Conservation (phyloP, 2,329 filamentous ascomycete species). For the Clonostachys byssicola region DNA sequence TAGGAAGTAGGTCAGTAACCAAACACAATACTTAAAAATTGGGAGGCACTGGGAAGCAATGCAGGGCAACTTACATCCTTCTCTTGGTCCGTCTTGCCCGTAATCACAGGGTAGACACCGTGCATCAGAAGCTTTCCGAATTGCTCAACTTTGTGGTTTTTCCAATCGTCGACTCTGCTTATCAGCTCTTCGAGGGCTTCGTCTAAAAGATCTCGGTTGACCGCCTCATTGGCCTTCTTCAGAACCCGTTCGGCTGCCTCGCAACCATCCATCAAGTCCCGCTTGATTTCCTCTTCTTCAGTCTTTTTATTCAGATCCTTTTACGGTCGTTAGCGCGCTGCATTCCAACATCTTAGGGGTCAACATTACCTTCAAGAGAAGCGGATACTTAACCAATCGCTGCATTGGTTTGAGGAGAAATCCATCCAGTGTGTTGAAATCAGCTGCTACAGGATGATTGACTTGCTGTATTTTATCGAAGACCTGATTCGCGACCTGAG, state of each 20-base stretch:
- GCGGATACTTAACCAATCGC: conserved; percentile 87
- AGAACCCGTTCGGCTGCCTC: conserved; percentile 79
- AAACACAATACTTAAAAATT: not conserved
- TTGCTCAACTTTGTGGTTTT: conserved; percentile 83
- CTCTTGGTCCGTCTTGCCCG: conserved; percentile 84
- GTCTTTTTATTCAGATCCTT: conserved; percentile 86
- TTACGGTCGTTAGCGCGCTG: conserved; percentile 1
- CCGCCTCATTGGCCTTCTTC: conserved; percentile 82
- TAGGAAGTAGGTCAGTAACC: conserved; percentile 28
- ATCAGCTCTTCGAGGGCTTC: conserved; percentile 82
- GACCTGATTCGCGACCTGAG: conserved; percentile 75
- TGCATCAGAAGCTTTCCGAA: conserved; percentile 87
- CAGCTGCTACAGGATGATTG: conserved; percentile 75
- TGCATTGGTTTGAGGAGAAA: conserved; percentile 98
- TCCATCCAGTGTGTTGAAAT: conserved; percentile 82
- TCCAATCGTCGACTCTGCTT: conserved; percentile 91
- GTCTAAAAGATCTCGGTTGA: conserved; percentile 80
- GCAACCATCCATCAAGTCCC: conserved; percentile 73
- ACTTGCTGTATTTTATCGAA: conserved; percentile 83
- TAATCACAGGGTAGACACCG: conserved; percentile 88
- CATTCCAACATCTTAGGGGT: not conserved
- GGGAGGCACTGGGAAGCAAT: not conserved
- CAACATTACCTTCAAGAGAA: conserved; percentile 70
- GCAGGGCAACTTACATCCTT: conserved; percentile 64
- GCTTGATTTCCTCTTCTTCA: conserved; percentile 65